Evolutionary conservation across 106 monocot species (phyloP).

Genomic region (Dendrobium officinale): DNA sequence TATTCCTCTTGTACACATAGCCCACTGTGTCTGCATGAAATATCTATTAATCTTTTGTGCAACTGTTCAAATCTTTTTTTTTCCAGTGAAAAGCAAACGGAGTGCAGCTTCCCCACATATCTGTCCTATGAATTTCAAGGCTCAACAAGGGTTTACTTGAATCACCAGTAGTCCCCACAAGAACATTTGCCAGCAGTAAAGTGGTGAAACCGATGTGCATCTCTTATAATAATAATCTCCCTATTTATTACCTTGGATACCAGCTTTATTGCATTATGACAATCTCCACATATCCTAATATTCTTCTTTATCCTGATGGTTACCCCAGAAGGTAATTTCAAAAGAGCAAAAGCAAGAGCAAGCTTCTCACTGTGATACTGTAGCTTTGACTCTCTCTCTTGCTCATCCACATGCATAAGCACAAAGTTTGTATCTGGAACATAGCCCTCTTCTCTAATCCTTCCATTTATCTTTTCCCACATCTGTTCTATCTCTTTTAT

Average conservation of each 20-base stretch:
- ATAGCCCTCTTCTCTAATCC: conserved; percentile 24
- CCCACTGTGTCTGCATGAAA: no score
- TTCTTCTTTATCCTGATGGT: conserved; percentile 23
- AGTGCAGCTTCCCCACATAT: not conserved
- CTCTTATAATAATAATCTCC: conserved; percentile 22
- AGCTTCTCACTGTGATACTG: conserved; percentile 23
- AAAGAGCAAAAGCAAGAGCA: conserved; percentile 22
- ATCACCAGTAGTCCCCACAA: conserved; percentile 29
- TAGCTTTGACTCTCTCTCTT: conserved; percentile 21
- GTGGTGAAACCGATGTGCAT: conserved; percentile 25
- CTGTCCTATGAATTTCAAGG: not conserved
- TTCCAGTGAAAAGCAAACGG: no score
- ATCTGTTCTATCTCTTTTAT: conserved; percentile 17
- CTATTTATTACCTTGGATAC: conserved; percentile 16
- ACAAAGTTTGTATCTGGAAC: conserved; percentile 23
- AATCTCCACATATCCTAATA: conserved; percentile 27
- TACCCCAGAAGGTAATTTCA: conserved; percentile 8
- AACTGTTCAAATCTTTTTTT: no score
- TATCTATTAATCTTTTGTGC: no score
- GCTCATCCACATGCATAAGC: conserved; percentile 21
- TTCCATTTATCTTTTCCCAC: conserved; percentile 17
- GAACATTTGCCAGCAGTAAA: conserved; percentile 17
- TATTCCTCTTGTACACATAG: no score
- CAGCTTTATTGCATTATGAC: conserved; percentile 21
- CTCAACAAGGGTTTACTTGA: not conserved